Evolutionary conservation across 129 eudicot species (phyloP).

Genomic region (Cynara cardunculus): DNA sequence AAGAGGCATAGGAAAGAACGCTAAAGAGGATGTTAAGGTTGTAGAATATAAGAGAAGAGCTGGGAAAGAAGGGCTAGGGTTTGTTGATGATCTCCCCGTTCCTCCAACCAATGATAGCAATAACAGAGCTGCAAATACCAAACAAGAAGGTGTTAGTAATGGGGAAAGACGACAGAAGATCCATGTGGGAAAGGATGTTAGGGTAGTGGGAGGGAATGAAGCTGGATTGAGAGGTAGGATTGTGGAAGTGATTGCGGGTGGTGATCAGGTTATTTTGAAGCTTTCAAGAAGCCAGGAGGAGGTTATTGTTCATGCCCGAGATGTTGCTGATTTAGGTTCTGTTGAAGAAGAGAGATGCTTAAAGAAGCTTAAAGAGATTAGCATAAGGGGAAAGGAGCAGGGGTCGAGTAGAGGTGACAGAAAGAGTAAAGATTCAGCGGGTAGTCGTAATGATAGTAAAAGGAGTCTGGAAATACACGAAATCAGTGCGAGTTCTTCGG

Average conservation of each 20-base stretch:
- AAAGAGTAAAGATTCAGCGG: conserved; percentile 9
- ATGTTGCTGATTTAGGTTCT: conserved; percentile 52
- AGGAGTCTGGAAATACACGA: conserved; percentile 35
- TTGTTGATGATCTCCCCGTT: conserved; percentile 37
- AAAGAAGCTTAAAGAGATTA: conserved; percentile 42
- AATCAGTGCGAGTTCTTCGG: conserved; percentile 5
- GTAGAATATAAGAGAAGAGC: conserved; percentile 42
- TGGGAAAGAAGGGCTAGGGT: conserved; percentile 78
- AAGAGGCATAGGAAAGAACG: conserved; percentile 72
- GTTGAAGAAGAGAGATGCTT: conserved; percentile 53
- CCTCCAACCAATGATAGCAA: not conserved
- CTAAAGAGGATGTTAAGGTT: conserved; percentile 73
- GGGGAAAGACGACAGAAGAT: conserved; percentile 22
- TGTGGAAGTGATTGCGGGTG: conserved; percentile 34
- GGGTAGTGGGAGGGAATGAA: conserved; percentile 53
- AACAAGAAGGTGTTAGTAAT: not conserved
- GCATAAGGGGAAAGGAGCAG: conserved; percentile 10
- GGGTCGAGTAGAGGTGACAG: conserved; percentile 9
- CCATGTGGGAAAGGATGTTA: conserved; percentile 44
- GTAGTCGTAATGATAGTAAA: conserved; percentile 23
- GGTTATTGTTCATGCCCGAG: conserved; percentile 27
- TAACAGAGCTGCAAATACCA: not conserved
- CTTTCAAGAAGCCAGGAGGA: conserved; percentile 35
- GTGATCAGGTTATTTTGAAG: conserved; percentile 36
- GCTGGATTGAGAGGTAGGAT: conserved; percentile 51